These are phyloP conservation scores for Helichrysum umbraculigerum DNA, from an alignment of 129 eudicot genomes.

Conservation along the genomic window DNA sequence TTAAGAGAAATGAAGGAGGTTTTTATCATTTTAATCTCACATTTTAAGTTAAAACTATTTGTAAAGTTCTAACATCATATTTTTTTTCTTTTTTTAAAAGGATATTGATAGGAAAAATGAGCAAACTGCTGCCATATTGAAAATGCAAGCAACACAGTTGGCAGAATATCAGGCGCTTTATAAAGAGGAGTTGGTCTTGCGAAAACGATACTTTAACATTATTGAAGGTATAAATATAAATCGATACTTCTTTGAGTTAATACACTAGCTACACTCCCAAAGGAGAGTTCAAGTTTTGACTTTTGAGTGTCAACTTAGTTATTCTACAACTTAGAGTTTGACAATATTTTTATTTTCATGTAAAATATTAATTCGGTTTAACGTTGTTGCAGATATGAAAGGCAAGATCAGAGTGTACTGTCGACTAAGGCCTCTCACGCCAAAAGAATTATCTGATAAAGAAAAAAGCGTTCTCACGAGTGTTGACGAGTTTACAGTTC, in stretches of 20 bases:
- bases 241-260: not conserved
- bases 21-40: constrained; percentile 8
- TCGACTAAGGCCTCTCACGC: constrained; percentile 84
- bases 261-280: no score
- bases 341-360: not conserved
- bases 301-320: not conserved
- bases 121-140: constrained; percentile 94
- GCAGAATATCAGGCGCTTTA: constrained; percentile 87
- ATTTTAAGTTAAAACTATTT: not conserved
- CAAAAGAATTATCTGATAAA: constrained; percentile 61
- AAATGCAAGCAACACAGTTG: constrained; percentile 92
- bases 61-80: constrained; percentile 4
- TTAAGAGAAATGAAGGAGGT: constrained; percentile 99
- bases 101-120: constrained; percentile 95
- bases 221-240: constrained; percentile 68
- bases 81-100: constrained; percentile 34
- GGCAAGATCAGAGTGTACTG: constrained; percentile 96
- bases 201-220: constrained; percentile 85
- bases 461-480: constrained; percentile 59
- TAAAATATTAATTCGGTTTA: not conserved
- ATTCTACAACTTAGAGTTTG: not conserved
- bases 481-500: constrained; percentile 89
- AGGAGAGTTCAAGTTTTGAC: not conserved
- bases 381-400: constrained; percentile 67
- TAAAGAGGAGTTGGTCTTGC: constrained; percentile 78